Evolutionary conservation across 2,329 filamentous ascomycete genomes (phyloP).

Genomic region (Zymoseptoria pseudotritici): DNA sequence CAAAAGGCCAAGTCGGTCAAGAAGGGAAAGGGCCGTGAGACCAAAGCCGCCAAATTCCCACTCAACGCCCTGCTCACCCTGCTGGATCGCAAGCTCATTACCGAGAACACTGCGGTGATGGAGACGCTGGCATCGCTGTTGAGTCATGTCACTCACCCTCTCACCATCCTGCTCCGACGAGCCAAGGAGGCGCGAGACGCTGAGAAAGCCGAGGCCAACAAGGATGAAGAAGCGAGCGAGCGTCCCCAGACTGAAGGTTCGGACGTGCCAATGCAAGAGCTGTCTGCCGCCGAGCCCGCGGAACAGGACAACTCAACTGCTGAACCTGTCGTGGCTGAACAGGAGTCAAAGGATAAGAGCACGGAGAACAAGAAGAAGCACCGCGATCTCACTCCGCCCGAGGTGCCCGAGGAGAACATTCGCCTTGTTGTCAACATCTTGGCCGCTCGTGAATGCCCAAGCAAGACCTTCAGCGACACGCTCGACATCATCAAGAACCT

Average conservation of each 20-base stretch:
- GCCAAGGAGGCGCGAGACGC: conserved; percentile 59
- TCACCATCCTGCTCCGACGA: conserved; percentile 73
- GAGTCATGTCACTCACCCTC: conserved; percentile 78
- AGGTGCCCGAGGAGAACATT: conserved; percentile 82
- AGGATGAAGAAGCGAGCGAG: conserved; percentile 21
- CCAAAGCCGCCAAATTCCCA: conserved; percentile 76
- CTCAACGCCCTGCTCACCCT: conserved; percentile 84
- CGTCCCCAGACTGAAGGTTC: conserved; percentile 16
- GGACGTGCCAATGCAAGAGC: conserved; percentile 24
- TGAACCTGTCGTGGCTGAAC: conserved; percentile 2
- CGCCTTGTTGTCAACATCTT: conserved; percentile 94
- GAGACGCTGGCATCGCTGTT: conserved; percentile 81
- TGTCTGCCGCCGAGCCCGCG: conserved; percentile 2
- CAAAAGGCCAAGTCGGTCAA: conserved; percentile 59
- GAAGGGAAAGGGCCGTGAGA: conserved; percentile 84
- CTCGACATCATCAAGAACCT: conserved; percentile 98
- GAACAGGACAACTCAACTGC: not conserved
- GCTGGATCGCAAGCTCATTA: conserved; percentile 87
- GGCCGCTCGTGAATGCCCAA: conserved; percentile 89
- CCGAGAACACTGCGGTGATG: conserved; percentile 96
- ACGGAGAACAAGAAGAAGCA: conserved; percentile 49
- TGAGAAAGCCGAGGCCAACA: conserved; percentile 39
- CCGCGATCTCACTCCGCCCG: conserved; percentile 65
- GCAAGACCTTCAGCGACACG: conserved; percentile 96
- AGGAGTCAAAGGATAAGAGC: conserved; percentile 2